These are phyloP conservation scores for Aspergillus ustus DNA, from an alignment of 2,329 filamentous ascomycete species.

Conservation along the genomic window DNA sequence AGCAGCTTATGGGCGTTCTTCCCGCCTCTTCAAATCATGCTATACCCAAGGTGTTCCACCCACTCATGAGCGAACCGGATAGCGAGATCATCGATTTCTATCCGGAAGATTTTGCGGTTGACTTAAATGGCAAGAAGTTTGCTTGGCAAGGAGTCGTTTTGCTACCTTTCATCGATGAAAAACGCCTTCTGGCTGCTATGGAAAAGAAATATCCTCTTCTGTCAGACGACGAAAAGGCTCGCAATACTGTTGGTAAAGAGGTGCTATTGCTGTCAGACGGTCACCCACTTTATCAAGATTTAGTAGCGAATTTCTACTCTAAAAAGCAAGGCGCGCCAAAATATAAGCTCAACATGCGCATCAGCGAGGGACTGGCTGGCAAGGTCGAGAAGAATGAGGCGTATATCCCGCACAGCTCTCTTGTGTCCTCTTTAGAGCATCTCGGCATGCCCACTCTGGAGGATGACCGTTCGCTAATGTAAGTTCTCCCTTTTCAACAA, in stretches of 20 bases:
- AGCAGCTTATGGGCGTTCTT: slow-evolving; percentile 97
- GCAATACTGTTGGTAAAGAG: slow-evolving; percentile 81
- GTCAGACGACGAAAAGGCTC: slow-evolving; percentile 72
- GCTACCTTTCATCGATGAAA: slow-evolving; percentile 94
- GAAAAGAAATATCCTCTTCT: slow-evolving; percentile 79
- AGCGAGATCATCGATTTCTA: slow-evolving; percentile 98
- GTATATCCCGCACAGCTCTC: slow-evolving; percentile 80
- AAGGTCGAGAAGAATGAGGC: slow-evolving; percentile 78
- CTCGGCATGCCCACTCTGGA: slow-evolving; percentile 77
- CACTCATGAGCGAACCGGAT: slow-evolving; percentile 83
- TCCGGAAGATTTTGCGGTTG: slow-evolving; percentile 88
- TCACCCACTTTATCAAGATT: slow-evolving; percentile 83
- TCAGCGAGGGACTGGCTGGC: slow-evolving; percentile 79
- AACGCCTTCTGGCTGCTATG: slow-evolving; percentile 80
- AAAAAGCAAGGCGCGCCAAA: slow-evolving; percentile 75
- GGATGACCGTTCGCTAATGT: slow-evolving; percentile 85
- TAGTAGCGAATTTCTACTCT: slow-evolving; percentile 85
- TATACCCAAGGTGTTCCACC: slow-evolving; percentile 84
- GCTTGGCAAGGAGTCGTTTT: slow-evolving; percentile 96
- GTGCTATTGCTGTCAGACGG: slow-evolving; percentile 82
- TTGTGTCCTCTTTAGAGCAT: slow-evolving; percentile 77
- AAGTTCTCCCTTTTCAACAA: slow-evolving; percentile 42
- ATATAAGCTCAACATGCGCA: slow-evolving; percentile 73
- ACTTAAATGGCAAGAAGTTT: slow-evolving; percentile 97
- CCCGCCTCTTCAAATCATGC: slow-evolving; percentile 92